These are phyloP conservation scores for Pestalotiopsis sp. DNA, from an alignment of 2,329 filamentous ascomycete genomes.

Conservation along the genomic window DNA sequence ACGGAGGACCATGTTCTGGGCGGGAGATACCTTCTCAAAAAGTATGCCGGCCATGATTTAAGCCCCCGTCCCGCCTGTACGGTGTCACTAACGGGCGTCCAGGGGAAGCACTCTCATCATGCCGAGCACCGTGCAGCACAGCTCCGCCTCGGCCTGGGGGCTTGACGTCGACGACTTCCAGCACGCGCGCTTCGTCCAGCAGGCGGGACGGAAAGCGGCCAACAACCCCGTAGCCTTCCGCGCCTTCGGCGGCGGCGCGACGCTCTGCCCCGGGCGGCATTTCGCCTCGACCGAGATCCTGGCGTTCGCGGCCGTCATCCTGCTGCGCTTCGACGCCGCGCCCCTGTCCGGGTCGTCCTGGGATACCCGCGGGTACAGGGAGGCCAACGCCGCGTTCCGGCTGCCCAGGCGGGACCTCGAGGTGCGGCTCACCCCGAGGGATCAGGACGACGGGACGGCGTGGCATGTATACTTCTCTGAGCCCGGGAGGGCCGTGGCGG, in stretches of 20 bases:
- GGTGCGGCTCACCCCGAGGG: not conserved
- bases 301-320: slow-evolving; percentile 1
- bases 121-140: slow-evolving; percentile 16
- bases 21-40: slow-evolving; percentile 20
- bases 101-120: slow-evolving; percentile 18
- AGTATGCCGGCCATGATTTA: not conserved
- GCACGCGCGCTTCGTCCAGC: not conserved
- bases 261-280: slow-evolving; percentile 6
- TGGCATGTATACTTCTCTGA: slow-evolving; percentile 6
- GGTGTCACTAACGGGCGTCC: too few species aligned
- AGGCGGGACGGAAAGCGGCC: too few species aligned
- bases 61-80: too few species aligned
- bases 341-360: not conserved
- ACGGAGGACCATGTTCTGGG: slow-evolving; percentile 19
- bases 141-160: slow-evolving; percentile 13
- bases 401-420: not conserved
- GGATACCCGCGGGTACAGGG: not conserved
- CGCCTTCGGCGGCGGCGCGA: slow-evolving; percentile 7
- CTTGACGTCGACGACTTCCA: slow-evolving; percentile 10
- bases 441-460: not conserved
- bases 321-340: slow-evolving; percentile 4
- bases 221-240: slow-evolving; percentile 1
- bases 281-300: slow-evolving; percentile 6
- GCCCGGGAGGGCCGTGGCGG: not conserved
- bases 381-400: slow-evolving; percentile 7